Base-by-base conservation (phyloP, 106 monocot species). In the Narthecium ossifragum region DNA sequence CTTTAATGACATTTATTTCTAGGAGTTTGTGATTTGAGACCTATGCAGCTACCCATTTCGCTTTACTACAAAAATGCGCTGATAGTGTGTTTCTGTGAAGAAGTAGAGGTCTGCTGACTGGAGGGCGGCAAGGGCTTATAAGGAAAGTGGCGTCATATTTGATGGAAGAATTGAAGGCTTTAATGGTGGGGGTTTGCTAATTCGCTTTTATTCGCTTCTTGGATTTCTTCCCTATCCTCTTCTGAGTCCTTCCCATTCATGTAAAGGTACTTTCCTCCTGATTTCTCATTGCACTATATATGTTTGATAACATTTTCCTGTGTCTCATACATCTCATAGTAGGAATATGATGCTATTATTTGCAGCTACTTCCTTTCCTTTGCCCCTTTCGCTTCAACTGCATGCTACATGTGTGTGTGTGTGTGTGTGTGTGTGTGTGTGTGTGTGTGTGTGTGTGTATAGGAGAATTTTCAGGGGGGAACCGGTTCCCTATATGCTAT, bases 21-120 rank as follows among this genome's bases (percentile, higher is more conserved):
- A n/a, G n/a, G n/a, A n/a, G n/a, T 21, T 36, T 36, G 23, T 29
- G 28, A 22, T 30, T 27, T 26, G 34, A 57, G 20, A 37, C 22
- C 13, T 57, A 24, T 57, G n/a, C 20, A 22, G 8, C 1, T 46
- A 37, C 15, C 13, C 24, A 49, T 24, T 37, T 17, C 26, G 12
- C 22, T 21, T 53, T 21, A 14, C 50, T 22, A 36, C 50, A 20
- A 48, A 49, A 39, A 29, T 36, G 8, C 11, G 70, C 78, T 84
- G 31, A 73, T 65, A 51, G 41, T 53, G 38, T 31, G 39, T 66
- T 63, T 74, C 69, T 75, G 28, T 82, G 81, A 88, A 93, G 88
- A 81, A 84, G 66, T 89, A 94, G 93, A 85, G 66, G 53, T 83
- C 82, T 72, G 93, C 89, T 52, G 89, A 94, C 65, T 94, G 93